Evolutionary conservation across 331 rosid species (phyloP).

Genomic region (Phaseolus coccineus): DNA sequence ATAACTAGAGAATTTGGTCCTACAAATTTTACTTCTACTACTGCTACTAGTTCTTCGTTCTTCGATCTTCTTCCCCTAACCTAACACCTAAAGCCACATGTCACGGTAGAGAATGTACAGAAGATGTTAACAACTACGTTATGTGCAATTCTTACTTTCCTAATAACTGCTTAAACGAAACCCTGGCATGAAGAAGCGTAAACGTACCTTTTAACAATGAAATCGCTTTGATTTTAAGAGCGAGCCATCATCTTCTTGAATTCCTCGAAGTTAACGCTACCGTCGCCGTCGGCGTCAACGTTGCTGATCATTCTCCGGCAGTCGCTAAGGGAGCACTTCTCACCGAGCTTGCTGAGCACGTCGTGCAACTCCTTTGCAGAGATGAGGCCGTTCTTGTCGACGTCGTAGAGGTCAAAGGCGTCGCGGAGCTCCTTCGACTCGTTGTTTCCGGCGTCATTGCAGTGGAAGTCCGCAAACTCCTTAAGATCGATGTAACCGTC

Average conservation of each 20-base stretch:
- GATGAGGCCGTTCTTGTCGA: constrained; percentile 88
- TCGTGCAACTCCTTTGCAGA: constrained; percentile 74
- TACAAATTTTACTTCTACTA: background rate
- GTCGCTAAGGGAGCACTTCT: constrained; percentile 75
- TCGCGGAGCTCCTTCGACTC: constrained; percentile 70
- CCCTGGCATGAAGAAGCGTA: background rate
- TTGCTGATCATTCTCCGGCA: constrained; percentile 77
- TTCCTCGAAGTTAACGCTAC: constrained; percentile 85
- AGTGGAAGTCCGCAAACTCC: constrained; percentile 77
- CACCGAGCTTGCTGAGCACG: constrained; percentile 76
- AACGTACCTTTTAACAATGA: constrained; percentile 36
- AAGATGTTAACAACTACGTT: background rate
- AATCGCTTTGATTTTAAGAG: background rate
- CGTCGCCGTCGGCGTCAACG: constrained; percentile 91
- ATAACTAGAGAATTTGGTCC: constrained; percentile 1
- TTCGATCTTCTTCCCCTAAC: constrained; percentile 5
- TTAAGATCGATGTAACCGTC: constrained; percentile 81
- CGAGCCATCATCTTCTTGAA: constrained; percentile 85
- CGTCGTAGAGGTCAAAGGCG: constrained; percentile 86
- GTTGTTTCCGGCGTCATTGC: constrained; percentile 27
- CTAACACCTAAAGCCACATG: constrained; percentile 34
- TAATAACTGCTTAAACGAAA: constrained; percentile 14
- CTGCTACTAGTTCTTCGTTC: background rate
- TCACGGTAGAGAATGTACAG: background rate
- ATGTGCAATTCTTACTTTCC: background rate